Conservation (phyloP, 1,139 yeast genomes). For the Candida buenavistaensis region DNA sequence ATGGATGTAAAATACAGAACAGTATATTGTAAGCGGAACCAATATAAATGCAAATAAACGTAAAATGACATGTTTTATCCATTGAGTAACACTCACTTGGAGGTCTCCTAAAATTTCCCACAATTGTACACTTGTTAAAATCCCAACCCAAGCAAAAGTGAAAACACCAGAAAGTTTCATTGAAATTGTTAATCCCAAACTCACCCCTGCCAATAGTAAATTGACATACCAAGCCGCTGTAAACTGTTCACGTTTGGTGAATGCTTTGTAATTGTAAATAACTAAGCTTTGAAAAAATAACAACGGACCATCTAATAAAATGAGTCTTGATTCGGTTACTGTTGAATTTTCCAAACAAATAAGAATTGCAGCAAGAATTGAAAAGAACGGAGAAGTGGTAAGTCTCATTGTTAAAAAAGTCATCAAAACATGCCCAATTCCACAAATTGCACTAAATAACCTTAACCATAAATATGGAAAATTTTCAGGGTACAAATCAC, state of each 20-base stretch:
- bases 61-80: conserved; percentile 31
- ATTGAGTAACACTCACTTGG: conserved; percentile 28
- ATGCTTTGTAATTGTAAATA: conserved; percentile 37
- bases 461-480: conserved; percentile 41
- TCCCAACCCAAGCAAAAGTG: conserved; percentile 51
- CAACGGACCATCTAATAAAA: conserved; percentile 53
- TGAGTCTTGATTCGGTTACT: conserved; percentile 48
- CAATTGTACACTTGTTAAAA: conserved; percentile 40
- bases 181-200: conserved; percentile 53
- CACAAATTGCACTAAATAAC: conserved; percentile 35
- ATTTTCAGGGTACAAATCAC: conserved; percentile 28
- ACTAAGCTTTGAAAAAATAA: conserved; percentile 46
- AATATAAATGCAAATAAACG: conserved; percentile 37
- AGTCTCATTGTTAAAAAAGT: conserved; percentile 51
- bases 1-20: conserved; percentile 50
- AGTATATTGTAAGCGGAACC: conserved; percentile 53
- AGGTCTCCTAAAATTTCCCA: conserved; percentile 66
- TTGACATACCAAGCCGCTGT: conserved; percentile 45
- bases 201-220: conserved; percentile 45
- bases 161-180: conserved; percentile 56
- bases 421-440: conserved; percentile 44
- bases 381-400: conserved; percentile 41
- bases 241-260: conserved; percentile 37
- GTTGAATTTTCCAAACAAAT: conserved; percentile 56
- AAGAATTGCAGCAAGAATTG: conserved; percentile 40